Evolutionary conservation across 2,329 filamentous ascomycete genomes (phyloP).

Genomic region (Alternaria dauci): DNA sequence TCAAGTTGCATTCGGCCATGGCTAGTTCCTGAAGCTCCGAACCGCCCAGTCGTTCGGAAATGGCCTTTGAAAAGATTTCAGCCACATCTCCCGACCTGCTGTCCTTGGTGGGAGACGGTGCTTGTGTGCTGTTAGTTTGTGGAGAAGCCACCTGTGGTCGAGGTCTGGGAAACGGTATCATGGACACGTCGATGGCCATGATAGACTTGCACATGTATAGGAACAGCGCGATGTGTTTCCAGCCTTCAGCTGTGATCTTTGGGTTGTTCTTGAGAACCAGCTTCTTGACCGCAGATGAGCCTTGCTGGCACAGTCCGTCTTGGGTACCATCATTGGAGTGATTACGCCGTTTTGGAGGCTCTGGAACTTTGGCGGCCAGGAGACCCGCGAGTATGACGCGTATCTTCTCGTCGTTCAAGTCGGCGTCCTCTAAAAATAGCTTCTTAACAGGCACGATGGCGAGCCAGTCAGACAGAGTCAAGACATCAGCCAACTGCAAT

Average conservation of each 20-base stretch:
- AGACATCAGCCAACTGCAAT: constrained; percentile 81
- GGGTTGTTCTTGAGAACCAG: constrained; percentile 88
- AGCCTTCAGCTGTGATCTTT: constrained; percentile 84
- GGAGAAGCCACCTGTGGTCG: constrained; percentile 25
- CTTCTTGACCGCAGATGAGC: constrained; percentile 80
- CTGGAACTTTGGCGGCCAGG: constrained; percentile 76
- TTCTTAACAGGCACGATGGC: constrained; percentile 92
- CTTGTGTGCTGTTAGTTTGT: constrained; percentile 20
- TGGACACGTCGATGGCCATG: constrained; percentile 85
- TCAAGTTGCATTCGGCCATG: constrained; percentile 79
- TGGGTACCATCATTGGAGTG: constrained; percentile 22
- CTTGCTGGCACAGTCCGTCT: constrained; percentile 29
- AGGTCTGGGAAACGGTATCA: constrained; percentile 70
- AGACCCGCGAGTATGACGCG: constrained; percentile 87
- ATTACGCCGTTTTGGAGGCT: constrained; percentile 57
- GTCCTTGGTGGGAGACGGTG: constrained; percentile 16
- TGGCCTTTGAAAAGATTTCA: constrained; percentile 74
- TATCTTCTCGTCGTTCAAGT: constrained; percentile 84
- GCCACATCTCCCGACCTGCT: constrained; percentile 62
- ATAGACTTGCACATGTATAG: constrained; percentile 88
- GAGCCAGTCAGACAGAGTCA: constrained; percentile 91
- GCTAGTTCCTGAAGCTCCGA: constrained; percentile 81
- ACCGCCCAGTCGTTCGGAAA: constrained; percentile 79
- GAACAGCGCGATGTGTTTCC: constrained; percentile 90
- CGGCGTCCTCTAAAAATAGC: constrained; percentile 85